These are phyloP conservation scores for Bonnemaisonia californica DNA, from an alignment of 31 red algal species.

Conservation along the genomic window DNA sequence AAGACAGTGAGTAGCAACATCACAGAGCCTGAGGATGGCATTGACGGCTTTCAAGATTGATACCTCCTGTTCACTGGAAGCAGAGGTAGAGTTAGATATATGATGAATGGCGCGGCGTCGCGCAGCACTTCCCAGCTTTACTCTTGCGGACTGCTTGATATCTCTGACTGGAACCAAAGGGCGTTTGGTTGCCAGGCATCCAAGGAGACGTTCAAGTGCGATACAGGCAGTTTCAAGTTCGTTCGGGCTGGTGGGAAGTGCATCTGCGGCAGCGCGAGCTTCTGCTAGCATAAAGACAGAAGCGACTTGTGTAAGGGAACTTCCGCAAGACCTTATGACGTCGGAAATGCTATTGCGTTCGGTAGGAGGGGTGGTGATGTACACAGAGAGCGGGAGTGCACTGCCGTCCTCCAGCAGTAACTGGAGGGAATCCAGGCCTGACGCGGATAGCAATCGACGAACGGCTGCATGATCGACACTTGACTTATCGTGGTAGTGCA, in stretches of 20 bases:
- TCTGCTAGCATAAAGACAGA: conserved; percentile 84
- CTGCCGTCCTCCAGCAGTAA: conserved; percentile 54
- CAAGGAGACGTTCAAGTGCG: conserved; percentile 59
- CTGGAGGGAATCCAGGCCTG: conserved; percentile 46
- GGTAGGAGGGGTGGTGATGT: conserved; percentile 36
- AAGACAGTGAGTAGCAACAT: conserved; percentile 79
- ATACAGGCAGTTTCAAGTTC: conserved; percentile 69
- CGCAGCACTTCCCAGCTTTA: conserved; percentile 52
- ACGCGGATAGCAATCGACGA: conserved; percentile 63
- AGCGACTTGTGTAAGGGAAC: conserved; percentile 64
- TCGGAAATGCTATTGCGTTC: conserved; percentile 52
- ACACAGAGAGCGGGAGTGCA: conserved; percentile 26
- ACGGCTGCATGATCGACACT: conserved; percentile 73
- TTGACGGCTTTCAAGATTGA: conserved; percentile 78
- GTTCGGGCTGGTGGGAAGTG: conserved; percentile 59
- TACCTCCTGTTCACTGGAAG: conserved; percentile 23
- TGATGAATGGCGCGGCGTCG: conserved; percentile 54
- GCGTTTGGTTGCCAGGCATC: conserved; percentile 40
- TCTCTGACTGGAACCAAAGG: conserved; percentile 51
- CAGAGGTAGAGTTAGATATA: conserved; percentile 13
- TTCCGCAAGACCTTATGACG: conserved; percentile 45
- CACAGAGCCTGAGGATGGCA: conserved; percentile 68
- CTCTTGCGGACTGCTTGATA: conserved; percentile 46
- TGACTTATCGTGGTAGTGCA: conserved; percentile 79
- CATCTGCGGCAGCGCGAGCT: conserved; percentile 73